Evolutionary conservation across 1,284 basidiomycete species (phyloP).

Genomic region (Cutaneotrichosporon dermatis): DNA sequence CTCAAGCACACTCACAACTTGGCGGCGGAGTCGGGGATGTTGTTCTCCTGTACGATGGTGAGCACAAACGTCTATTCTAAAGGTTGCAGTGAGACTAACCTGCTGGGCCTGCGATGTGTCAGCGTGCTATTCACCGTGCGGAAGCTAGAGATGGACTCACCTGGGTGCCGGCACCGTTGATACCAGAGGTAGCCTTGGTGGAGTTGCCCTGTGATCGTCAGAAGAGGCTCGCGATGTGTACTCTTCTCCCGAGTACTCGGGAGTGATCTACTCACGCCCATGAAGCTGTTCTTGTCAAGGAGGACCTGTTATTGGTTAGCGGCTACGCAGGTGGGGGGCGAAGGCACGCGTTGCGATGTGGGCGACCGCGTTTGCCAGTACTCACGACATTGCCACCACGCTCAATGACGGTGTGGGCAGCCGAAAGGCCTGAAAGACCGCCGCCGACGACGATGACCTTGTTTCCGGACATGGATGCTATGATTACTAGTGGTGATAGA

Average conservation of each 20-base stretch:
- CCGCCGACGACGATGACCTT: constrained; percentile 86
- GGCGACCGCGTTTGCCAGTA: constrained; percentile 4
- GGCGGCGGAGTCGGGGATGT: constrained; percentile 72
- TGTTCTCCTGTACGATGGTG: constrained; percentile 53
- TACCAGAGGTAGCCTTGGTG: constrained; percentile 87
- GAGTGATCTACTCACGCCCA: constrained; percentile 56
- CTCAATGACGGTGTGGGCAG: constrained; percentile 92
- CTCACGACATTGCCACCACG: constrained; percentile 79
- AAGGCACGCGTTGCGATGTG: neutral
- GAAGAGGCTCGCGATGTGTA: neutral
- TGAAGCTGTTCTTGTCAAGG: constrained; percentile 89
- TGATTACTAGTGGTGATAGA: neutral
- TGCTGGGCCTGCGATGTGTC: constrained; percentile 29
- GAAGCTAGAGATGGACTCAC: constrained; percentile 20
- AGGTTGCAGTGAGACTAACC: constrained; percentile 2
- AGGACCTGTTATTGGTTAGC: constrained; percentile 52
- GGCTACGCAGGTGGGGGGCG: neutral
- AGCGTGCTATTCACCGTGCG: neutral
- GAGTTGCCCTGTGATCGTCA: constrained; percentile 62
- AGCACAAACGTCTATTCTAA: no score
- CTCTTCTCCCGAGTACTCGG: neutral
- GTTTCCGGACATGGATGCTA: constrained; percentile 1
- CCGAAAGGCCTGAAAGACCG: constrained; percentile 87
- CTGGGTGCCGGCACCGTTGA: constrained; percentile 87
- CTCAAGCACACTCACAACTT: constrained; percentile 29